Evolutionary conservation across 805 yeast genomes (phyloP), one percentile per base, ranked within the genome.

Genomic region (Grigorovia transvaalensis): DNA sequence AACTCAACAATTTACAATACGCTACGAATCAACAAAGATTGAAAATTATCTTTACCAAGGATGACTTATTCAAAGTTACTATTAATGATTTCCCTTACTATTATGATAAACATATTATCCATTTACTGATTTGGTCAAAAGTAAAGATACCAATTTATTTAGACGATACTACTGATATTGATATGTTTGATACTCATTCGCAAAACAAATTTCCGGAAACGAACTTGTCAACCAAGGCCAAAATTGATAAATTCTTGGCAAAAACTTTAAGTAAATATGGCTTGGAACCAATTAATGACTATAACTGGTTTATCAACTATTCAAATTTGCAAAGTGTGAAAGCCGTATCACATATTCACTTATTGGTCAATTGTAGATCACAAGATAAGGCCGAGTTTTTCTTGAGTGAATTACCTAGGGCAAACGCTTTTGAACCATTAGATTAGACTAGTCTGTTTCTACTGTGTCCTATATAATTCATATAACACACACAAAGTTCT

Each of bases 251-350:
- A 48, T 81, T 83, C 4, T 76, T 84, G 52, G 67, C 73, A n/a
- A 64, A 71, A 30, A 67, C 69, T 35, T 66, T 79, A 43, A 33
- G 35, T 2, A 9, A 57, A 51, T 47, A 61, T 72, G 15, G 59
- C 66, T 8, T 57, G 12, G 27, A 29, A 4, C 23, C 29, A 17
- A 59, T 70, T 29, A 69, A 73, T 4, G 67, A 77, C 43, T 58
- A 77, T 45, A 62, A 73, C 1, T 85, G 91, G 91, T 85, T 85
- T 65, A 75, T 84, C 57, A 85, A 85, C 62, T 84, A 85, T 79
- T 76, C 82, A 8, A 72, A 76, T 7, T 64, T 85, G 44, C 93
- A 85, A 62, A 82, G 88, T 62, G 82, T 85, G 6, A 75, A 71
- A 56, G 73, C 78, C 33, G 70, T 85, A 40, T 82, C 88, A 23